Conservation (phyloP, 306 rosid species). For the Alnus rubra region DNA sequence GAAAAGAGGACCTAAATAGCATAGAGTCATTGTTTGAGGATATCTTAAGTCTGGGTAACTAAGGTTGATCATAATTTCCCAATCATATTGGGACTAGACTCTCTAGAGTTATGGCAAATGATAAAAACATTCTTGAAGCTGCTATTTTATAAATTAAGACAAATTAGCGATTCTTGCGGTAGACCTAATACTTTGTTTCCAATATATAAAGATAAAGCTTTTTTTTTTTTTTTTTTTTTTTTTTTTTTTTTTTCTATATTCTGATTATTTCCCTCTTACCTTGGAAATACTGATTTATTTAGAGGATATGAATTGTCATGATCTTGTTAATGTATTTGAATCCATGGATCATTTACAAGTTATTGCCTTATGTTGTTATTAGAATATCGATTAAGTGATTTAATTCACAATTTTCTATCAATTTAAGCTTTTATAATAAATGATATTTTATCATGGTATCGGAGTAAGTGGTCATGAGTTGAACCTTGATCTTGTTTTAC, state of each 20-base stretch:
- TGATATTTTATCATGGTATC: too few relatives aligned
- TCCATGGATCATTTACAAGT: not conserved
- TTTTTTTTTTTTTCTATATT: not conserved
- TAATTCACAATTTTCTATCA: too few relatives aligned
- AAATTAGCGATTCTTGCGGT: not conserved
- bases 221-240: too few relatives aligned
- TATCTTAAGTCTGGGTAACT: not conserved
- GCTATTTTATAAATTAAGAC: not conserved
- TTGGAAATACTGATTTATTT: not conserved
- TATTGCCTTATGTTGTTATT: not conserved
- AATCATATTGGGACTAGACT: too few relatives aligned
- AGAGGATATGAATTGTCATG: not conserved
- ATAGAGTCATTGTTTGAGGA: not conserved
- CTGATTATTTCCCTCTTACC: not conserved
- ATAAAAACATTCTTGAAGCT: too few relatives aligned
- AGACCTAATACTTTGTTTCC: not conserved
- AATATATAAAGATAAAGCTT: not conserved
- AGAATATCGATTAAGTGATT: too few relatives aligned
- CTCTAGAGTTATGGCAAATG: too few relatives aligned
- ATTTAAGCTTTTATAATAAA: too few relatives aligned
- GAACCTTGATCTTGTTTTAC: too few relatives aligned
- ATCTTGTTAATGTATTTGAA: not conserved
- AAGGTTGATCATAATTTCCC: too few relatives aligned
- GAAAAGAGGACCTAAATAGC: not conserved
- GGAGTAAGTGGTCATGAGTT: too few relatives aligned